These are phyloP conservation scores for Floccularia luteovirens DNA, from an alignment of 768 basidiomycete genomes.

Conservation along the genomic window DNA sequence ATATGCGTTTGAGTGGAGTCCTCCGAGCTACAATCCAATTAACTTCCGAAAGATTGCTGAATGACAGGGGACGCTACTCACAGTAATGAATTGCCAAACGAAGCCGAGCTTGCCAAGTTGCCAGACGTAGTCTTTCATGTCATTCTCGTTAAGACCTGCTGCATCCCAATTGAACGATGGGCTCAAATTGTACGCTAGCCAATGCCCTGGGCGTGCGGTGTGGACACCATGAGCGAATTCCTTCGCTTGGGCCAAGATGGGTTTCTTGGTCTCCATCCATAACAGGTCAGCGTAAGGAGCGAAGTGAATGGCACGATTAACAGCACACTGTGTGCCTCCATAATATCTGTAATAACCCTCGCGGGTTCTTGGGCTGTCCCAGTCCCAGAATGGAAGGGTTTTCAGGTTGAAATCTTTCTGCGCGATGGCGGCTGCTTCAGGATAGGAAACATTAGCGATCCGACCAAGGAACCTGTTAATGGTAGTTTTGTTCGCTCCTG, in stretches of 20 bases:
- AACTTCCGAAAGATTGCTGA: not conserved
- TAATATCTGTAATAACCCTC: constrained; percentile 98
- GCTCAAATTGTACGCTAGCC: constrained; percentile 94
- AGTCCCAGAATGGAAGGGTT: constrained; percentile 82
- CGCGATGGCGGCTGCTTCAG: constrained; percentile 66
- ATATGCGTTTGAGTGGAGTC: constrained; percentile 95
- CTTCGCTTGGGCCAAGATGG: constrained; percentile 84
- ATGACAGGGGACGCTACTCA: no score
- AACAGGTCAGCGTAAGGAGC: constrained; percentile 89
- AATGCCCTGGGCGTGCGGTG: constrained; percentile 76
- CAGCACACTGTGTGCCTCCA: constrained; percentile 91
- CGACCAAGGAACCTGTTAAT: constrained; percentile 59
- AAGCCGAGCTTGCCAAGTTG: constrained; percentile 92
- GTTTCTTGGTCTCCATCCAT: constrained; percentile 98
- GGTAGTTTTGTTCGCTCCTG: constrained; percentile 39
- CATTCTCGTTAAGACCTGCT: constrained; percentile 77
- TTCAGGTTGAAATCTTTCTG: constrained; percentile 71
- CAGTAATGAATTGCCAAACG: constrained; percentile 99
- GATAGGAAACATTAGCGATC: constrained; percentile 61
- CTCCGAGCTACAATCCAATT: constrained; percentile 62
- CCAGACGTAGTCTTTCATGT: constrained; percentile 91
- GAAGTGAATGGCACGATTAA: constrained; percentile 87
- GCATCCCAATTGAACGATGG: constrained; percentile 95
- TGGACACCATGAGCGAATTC: constrained; percentile 91
- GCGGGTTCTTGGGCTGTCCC: constrained; percentile 89